phyloP scores from a whole-genome alignment of 352 stramenopile species.

The Globisporangium carolinianum region DNA sequence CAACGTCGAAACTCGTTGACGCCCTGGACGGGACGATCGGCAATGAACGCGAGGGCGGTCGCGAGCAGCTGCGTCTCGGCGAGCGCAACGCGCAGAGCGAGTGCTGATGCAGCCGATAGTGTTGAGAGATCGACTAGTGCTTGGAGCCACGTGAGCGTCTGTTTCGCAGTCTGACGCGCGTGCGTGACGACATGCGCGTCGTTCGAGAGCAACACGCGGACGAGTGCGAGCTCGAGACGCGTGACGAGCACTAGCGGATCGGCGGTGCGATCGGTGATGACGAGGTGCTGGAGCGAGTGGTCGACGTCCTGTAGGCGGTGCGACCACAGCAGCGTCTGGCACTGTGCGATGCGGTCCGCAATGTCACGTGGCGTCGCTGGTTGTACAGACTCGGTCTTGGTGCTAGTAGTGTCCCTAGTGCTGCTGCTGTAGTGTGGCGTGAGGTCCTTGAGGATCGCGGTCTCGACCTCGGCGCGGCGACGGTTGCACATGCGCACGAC shows the following conservation, averaged over 20 bases:
- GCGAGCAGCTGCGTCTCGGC: conserved; percentile 27
- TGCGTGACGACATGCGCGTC: conserved; percentile 21
- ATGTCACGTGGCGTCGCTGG: background rate
- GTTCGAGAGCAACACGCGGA: conserved; percentile 33
- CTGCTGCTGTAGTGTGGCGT: background rate
- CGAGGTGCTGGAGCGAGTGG: conserved; percentile 1
- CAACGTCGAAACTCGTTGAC: conserved; percentile 21
- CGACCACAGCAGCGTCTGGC: conserved; percentile 21
- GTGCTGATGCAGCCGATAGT: conserved; percentile 19
- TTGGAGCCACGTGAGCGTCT: conserved; percentile 23
- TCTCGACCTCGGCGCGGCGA: conserved; percentile 26
- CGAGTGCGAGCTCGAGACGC: conserved; percentile 20
- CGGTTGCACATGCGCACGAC: conserved; percentile 23
- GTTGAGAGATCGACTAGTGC: conserved; percentile 20
- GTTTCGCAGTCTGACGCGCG: conserved; percentile 14
- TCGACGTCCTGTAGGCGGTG: conserved; percentile 20
- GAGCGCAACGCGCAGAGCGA: conserved; percentile 16
- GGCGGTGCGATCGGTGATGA: conserved; percentile 8
- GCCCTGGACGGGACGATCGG: conserved; percentile 21
- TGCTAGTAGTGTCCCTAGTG: too few species aligned
- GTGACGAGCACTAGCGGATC: conserved; percentile 22
- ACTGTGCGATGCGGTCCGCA: conserved; percentile 14
- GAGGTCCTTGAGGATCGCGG: conserved; percentile 24
- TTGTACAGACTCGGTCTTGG: background rate
- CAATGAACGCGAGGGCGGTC: conserved; percentile 19